Evolutionary conservation across 768 basidiomycete genomes (phyloP), one percentile per base, ranked within the genome.

Genomic region (Chalciporus sphaerocephalus): DNA sequence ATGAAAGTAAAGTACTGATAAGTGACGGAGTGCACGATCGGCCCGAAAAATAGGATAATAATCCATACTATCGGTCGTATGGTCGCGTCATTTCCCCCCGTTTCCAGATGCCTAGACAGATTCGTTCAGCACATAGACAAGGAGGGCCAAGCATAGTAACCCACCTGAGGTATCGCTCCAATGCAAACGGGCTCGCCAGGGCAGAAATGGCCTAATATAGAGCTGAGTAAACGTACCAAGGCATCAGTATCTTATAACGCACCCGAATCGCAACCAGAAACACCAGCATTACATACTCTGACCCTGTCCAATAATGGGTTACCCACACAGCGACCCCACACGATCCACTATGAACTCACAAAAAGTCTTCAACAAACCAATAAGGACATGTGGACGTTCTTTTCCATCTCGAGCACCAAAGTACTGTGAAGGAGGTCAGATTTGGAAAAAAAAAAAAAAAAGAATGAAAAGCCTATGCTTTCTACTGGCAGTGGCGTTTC

Each of bases 41-140:
- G 76, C 12, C 76, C 76, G 16, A 75, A 40, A 48, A 78, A 73
- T 16, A 83, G 66, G 56, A 68, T 64, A 0, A 64, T 21, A n/a
- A 87, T 74, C 85, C 85, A 87, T 6, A 85, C 75, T 76, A 83
- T 84, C 1, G 86, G 86, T 32, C 74, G 73, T 22, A 81, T 59
- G 11, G 63, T 55, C 0, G 80, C 70, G 20, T 62, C 71, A 47
- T 72, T 55, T 1, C 79, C 79, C 13, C 67, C 64, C 1, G 62
- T 71, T 65, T 87, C 83, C 18, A 88, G 63, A 55, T 85, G 80
- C 33, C 76, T 81, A 41, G 28, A 7, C 21, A 13, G 13, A 17
- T 13, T 13, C 34, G 27, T 16, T 39, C 16, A 49, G 15, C 18
- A 18, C 13, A 21, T 17, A 28, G 1, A n/a, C 16, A 9, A 23